Percentiles rank a stretch among this genome's conserved stretches.
These are phyloP conservation scores for Penicillium thymicola DNA, from an alignment of 2,329 filamentous ascomycete genomes.

Conservation along the genomic window DNA sequence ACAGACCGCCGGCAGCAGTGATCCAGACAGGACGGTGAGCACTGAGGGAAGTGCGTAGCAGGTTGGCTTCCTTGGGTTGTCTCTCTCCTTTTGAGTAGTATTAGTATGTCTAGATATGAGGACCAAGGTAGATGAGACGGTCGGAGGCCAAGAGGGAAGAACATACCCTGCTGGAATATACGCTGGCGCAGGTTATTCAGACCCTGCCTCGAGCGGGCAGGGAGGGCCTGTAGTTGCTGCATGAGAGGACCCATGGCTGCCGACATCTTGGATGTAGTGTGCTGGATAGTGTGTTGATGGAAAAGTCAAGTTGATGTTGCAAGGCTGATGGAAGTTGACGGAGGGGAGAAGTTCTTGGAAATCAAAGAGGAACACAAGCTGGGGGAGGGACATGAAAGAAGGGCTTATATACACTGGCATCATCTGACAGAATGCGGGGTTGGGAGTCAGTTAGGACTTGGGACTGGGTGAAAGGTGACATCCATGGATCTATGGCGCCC, in stretches of 20 bases:
- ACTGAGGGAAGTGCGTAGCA: slow-evolving; percentile 31
- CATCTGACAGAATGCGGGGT: slow-evolving; percentile 27
- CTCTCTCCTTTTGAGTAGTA: slow-evolving; percentile 22
- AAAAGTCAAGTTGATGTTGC: not conserved
- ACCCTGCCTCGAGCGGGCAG: slow-evolving; percentile 24
- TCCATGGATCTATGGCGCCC: slow-evolving; percentile 13
- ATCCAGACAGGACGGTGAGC: slow-evolving; percentile 35
- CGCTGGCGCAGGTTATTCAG: slow-evolving; percentile 24
- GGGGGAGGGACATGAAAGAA: not conserved
- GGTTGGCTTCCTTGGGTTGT: slow-evolving; percentile 25
- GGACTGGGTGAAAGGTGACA: slow-evolving; percentile 16
- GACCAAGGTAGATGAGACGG: not conserved
- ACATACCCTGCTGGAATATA: slow-evolving; percentile 28
- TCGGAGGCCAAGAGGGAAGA: not conserved
- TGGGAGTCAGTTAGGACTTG: slow-evolving; percentile 9
- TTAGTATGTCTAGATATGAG: slow-evolving; percentile 6
- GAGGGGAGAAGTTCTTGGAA: not conserved
- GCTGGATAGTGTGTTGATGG: not conserved
- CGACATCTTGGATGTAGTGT: slow-evolving; percentile 17
- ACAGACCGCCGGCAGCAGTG: slow-evolving; percentile 29
- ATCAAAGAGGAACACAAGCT: not conserved
- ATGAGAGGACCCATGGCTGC: slow-evolving; percentile 22
- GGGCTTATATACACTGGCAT: slow-evolving; percentile 18
- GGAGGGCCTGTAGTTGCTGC: slow-evolving; percentile 21
- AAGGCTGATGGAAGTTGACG: slow-evolving; percentile 1